These are phyloP conservation scores for Botryosphaeria dothidea DNA, from an alignment of 2,329 filamentous ascomycete species.

Conservation along the genomic window DNA sequence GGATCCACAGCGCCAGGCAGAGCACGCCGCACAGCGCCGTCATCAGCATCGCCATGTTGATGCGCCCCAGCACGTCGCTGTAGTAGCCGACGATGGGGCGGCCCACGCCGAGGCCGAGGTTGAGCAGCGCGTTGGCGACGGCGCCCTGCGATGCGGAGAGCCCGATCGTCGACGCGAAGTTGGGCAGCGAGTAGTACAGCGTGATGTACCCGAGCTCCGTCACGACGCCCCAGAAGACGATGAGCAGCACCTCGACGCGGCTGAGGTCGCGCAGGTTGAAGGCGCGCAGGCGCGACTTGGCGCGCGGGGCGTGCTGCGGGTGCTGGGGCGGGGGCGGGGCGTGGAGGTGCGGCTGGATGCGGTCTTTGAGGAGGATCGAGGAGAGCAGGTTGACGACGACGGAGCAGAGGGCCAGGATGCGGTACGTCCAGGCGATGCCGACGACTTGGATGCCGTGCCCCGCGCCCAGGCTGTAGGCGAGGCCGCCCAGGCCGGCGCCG, in stretches of 20 bases:
- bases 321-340: slow-evolving; percentile 18
- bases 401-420: slow-evolving; percentile 32
- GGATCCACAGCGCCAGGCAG: slow-evolving; percentile 50
- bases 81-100: slow-evolving; percentile 49
- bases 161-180: slow-evolving; percentile 45
- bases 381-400: slow-evolving; percentile 27
- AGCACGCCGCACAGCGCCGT: slow-evolving; percentile 35
- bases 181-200: slow-evolving; percentile 43
- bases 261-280: slow-evolving; percentile 32
- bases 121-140: slow-evolving; percentile 43
- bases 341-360: slow-evolving; percentile 11
- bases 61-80: slow-evolving; percentile 48
- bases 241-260: slow-evolving; percentile 34
- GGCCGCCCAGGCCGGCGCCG: slow-evolving; percentile 38
- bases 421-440: slow-evolving; percentile 30
- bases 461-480: slow-evolving; percentile 30
- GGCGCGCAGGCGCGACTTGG: slow-evolving; percentile 25
- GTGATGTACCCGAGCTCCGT: slow-evolving; percentile 48
- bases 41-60: slow-evolving; percentile 43
- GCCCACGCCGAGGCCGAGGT: slow-evolving; percentile 51
- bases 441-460: slow-evolving; percentile 31
- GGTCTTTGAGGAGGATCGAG: slow-evolving; percentile 30
- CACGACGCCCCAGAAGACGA: slow-evolving; percentile 42
- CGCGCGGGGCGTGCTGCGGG: slow-evolving; percentile 28
- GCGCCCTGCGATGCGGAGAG: slow-evolving; percentile 40